phyloP scores from a whole-genome alignment of 768 basidiomycete species.

The Clathrus columnatus region DNA sequence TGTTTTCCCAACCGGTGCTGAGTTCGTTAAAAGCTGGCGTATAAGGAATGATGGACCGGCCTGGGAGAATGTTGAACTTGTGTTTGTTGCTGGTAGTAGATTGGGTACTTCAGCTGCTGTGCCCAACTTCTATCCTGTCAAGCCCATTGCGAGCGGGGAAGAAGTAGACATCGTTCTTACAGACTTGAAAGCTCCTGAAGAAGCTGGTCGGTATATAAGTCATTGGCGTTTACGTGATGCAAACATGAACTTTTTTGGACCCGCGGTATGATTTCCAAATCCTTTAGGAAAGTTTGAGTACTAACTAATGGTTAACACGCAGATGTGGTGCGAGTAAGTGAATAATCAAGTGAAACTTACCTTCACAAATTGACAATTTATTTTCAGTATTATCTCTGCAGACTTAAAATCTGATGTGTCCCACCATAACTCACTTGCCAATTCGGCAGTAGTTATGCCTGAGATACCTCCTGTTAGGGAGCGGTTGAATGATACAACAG shows the following conservation, averaged over 20 bases:
- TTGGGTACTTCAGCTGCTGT: slow-evolving; percentile 32
- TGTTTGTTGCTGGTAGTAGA: slow-evolving; percentile 64
- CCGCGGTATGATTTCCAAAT: slow-evolving; percentile 44
- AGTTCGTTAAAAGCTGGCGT: slow-evolving; percentile 79
- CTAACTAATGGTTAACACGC: background rate
- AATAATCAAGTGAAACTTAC: background rate
- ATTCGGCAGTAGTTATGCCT: slow-evolving; percentile 6
- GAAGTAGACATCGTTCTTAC: slow-evolving; percentile 59
- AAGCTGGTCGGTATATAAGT: slow-evolving; percentile 61
- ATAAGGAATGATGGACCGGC: slow-evolving; percentile 58
- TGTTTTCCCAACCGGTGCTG: slow-evolving; percentile 70
- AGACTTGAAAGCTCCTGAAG: slow-evolving; percentile 77
- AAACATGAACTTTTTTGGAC: slow-evolving; percentile 53
- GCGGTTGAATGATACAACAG: background rate
- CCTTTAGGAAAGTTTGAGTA: no score
- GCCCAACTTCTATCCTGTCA: slow-evolving; percentile 37
- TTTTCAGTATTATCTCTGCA: background rate
- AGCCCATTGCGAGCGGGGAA: slow-evolving; percentile 46
- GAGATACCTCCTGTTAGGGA: background rate
- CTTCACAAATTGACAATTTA: background rate
- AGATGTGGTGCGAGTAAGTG: slow-evolving; percentile 11
- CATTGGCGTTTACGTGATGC: slow-evolving; percentile 69
- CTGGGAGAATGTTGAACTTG: slow-evolving; percentile 62
- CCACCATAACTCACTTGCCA: slow-evolving; percentile 1
- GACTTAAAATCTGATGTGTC: background rate